Base-by-base conservation (phyloP, 148 eudicot species). In the Camellia lanceoleosa region DNA sequence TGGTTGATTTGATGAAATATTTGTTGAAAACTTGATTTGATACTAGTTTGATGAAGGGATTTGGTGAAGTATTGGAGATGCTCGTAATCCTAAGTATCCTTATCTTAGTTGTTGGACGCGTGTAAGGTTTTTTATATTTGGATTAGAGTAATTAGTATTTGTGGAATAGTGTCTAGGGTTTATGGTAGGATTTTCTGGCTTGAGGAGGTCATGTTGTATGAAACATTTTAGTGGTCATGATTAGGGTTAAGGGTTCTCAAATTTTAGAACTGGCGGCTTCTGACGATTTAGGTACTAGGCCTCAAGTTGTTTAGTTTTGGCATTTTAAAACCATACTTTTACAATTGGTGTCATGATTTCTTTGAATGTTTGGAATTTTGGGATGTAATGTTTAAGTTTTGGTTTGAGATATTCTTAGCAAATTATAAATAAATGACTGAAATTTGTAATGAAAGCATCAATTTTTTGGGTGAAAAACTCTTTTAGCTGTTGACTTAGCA, bases 191-290 rank as follows among this genome's bases (percentile, higher is more conserved):
- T 58, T 74, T 7, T 4, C 3, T 41, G 41, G 77, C 2, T 15
- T 16, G 44, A 15, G 14, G 62, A 15, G 14, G 62, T 12, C 15
- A 19, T 71, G 8, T 72, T 14, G 20, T 68, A n/a, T 1, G 15
- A 44, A 5, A 30, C 15, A 71, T 49, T 71, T 9, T 20, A 5
- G 19, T 19, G 74, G 56, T 71, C 41, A 19, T 71, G 41, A 49
- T 47, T 71, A 19, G 19, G 56, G 74, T 49, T n/a, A n/a, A 71
- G 74, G 73, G 16, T 47, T 70, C 54, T 70, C 23, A 8, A 70
- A 46, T 18, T 69, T 46, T 70, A 70, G 30, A 46, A 68, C 5
- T 68, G 71, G 18, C 7, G 30, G 41, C 19, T 19, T 49, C 59
- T 11, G n/a, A 20, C 43, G 4, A 20, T 71, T 71, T 23, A 2